Percentiles rank a stretch among this genome's conserved stretches.
Conservation (phyloP, 495 filamentous ascomycete species). For the Aspergillus kassunensis region DNA sequence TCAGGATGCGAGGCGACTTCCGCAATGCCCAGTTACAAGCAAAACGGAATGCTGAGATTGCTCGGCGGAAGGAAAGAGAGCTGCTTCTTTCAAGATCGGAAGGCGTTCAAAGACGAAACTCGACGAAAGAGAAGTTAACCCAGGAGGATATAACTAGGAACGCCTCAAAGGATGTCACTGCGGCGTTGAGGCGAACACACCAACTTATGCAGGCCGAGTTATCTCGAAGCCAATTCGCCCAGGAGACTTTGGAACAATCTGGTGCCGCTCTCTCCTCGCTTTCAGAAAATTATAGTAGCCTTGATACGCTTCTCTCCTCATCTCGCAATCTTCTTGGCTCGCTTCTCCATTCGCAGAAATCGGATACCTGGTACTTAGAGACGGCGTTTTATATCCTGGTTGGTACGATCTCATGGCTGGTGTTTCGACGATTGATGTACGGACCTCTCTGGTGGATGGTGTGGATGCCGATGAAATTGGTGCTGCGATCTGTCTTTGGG, state of each 20-base stretch:
- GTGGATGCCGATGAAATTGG: slow-evolving; percentile 70
- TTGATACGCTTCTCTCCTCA: slow-evolving; percentile 70
- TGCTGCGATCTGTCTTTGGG: slow-evolving; percentile 47
- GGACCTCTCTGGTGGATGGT: slow-evolving; percentile 87
- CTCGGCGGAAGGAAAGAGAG: slow-evolving; percentile 71
- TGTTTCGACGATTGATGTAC: slow-evolving; percentile 80
- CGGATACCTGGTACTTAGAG: slow-evolving; percentile 94
- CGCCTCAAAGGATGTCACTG: slow-evolving; percentile 79
- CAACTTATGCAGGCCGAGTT: slow-evolving; percentile 78
- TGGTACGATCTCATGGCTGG: slow-evolving; percentile 73
- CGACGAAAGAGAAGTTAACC: slow-evolving; percentile 46
- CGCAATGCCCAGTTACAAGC: slow-evolving; percentile 81
- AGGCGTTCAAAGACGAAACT: slow-evolving; percentile 32
- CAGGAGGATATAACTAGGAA: slow-evolving; percentile 65
- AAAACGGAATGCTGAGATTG: slow-evolving; percentile 67
- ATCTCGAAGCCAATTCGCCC: slow-evolving; percentile 77
- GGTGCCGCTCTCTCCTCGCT: slow-evolving; percentile 77
- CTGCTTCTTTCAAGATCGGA: slow-evolving; percentile 60
- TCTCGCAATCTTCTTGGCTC: slow-evolving; percentile 72
- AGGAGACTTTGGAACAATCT: slow-evolving; percentile 75
- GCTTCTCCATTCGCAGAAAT: slow-evolving; percentile 81
- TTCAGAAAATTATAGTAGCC: slow-evolving; percentile 68
- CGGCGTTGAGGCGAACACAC: slow-evolving; percentile 79
- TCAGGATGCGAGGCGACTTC: slow-evolving; percentile 64
- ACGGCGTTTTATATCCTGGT: slow-evolving; percentile 79